Evolutionary conservation across 306 rosid genomes (phyloP).

Genomic region (Pterocarpus macrocarpus): DNA sequence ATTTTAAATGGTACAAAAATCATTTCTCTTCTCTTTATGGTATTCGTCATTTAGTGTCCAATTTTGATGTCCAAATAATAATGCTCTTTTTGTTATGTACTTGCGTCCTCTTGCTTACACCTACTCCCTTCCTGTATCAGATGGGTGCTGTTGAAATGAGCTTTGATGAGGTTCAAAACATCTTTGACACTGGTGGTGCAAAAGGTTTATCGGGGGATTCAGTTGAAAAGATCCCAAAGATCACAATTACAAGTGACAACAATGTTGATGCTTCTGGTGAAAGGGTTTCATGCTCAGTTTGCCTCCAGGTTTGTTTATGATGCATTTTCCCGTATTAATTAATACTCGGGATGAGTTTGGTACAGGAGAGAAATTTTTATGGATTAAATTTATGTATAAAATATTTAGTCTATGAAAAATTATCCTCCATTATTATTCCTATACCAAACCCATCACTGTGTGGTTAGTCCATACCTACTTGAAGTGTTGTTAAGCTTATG

Average conservation of each 20-base stretch:
- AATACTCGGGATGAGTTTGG: too few relatives aligned
- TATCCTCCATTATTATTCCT: too few relatives aligned
- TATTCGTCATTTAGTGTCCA: too few relatives aligned
- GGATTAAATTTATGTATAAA: too few relatives aligned
- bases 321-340: not conserved
- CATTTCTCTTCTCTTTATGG: too few relatives aligned
- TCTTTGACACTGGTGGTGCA: slow-evolving; percentile 76
- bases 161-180: slow-evolving; percentile 83
- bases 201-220: slow-evolving; percentile 81
- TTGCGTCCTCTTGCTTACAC: slow-evolving; percentile 35
- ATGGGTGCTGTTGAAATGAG: slow-evolving; percentile 79
- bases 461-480: not conserved
- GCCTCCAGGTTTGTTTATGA: slow-evolving; percentile 79
- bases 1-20: too few relatives aligned
- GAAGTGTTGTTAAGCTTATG: not conserved
- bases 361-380: too few relatives aligned
- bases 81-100: not conserved
- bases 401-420: too few relatives aligned
- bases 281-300: slow-evolving; percentile 83
- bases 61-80: too few relatives aligned
- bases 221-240: slow-evolving; percentile 86
- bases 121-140: slow-evolving; percentile 49
- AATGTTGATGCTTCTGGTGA: slow-evolving; percentile 78
- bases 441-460: too few relatives aligned
- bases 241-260: slow-evolving; percentile 66